Evolutionary conservation across 2,329 filamentous ascomycete species (phyloP).

Genomic region (Byssochlamys sp.): DNA sequence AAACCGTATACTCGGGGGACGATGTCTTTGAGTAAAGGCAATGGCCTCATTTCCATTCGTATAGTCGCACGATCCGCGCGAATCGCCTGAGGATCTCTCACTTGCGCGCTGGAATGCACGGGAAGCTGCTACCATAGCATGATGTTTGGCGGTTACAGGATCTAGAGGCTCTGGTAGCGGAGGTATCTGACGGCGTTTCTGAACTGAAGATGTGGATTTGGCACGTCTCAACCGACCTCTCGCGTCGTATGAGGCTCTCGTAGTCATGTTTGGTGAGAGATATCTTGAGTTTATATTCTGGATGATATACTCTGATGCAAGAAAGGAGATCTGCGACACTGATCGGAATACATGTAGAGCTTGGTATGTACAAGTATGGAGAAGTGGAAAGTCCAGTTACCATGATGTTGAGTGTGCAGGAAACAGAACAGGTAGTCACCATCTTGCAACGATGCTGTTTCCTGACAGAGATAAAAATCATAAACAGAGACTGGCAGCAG

Average conservation of each 20-base stretch:
- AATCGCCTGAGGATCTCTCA: constrained; percentile 18
- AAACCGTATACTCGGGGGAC: constrained; percentile 9
- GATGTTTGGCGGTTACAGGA: constrained; percentile 20
- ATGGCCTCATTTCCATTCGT: constrained; percentile 16
- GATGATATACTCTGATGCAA: constrained; percentile 4
- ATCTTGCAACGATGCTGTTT: background rate
- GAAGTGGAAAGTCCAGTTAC: background rate
- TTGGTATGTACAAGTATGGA: background rate
- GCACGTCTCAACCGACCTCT: constrained; percentile 26
- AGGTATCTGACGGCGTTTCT: constrained; percentile 15
- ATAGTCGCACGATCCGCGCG: constrained; percentile 19
- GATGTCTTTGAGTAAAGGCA: constrained; percentile 16
- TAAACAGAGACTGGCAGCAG: background rate
- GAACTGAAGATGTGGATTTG: constrained; percentile 31
- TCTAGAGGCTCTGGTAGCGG: constrained; percentile 18
- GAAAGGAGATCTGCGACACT: constrained; percentile 5
- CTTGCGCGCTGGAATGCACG: constrained; percentile 32
- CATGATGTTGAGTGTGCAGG: background rate
- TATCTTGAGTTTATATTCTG: background rate
- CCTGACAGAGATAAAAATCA: background rate
- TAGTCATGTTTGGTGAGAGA: constrained; percentile 13
- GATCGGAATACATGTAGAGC: background rate
- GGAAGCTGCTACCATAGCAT: constrained; percentile 34
- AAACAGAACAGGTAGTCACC: background rate
- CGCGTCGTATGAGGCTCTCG: constrained; percentile 18